Evolutionary conservation across 164 flowering plant species (phyloP).

Genomic region (Saururus chinensis): DNA sequence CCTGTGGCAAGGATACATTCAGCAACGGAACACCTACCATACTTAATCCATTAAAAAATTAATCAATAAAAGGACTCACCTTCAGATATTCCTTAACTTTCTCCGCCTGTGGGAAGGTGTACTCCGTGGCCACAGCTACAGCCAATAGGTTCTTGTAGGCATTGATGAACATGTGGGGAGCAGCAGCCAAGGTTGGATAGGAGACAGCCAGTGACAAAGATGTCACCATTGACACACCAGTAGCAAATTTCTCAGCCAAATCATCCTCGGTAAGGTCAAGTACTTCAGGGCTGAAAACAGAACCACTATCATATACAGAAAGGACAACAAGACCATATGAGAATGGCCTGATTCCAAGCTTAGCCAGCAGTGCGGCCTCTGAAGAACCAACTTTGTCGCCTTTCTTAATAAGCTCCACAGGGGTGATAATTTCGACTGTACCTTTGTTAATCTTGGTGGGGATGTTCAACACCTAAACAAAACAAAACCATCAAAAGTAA

Average conservation of each 20-base stretch:
- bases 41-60: no score
- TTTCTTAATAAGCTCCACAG: conserved; percentile 32
- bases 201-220: conserved; percentile 21
- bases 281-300: no score
- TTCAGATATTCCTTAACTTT: conserved; percentile 35
- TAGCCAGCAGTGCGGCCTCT: conserved; percentile 35
- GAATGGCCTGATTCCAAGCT: conserved; percentile 37
- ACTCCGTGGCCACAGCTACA: conserved; percentile 21
- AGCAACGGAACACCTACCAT: background rate
- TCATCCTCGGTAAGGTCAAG: conserved; percentile 33
- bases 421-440: no score
- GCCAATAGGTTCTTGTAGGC: conserved; percentile 30
- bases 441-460: conserved; percentile 50
- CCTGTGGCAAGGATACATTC: conserved; percentile 24
- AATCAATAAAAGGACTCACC: conserved; percentile 9
- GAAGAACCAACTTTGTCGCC: conserved; percentile 40
- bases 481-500: background rate
- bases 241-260: conserved; percentile 19
- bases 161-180: no score
- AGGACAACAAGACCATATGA: conserved; percentile 31
- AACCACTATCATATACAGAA: conserved; percentile 24
- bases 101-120: conserved; percentile 28
- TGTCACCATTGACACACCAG: conserved; percentile 24
- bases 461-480: conserved; percentile 28
- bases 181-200: conserved; percentile 30